Evolutionary conservation across 2,329 filamentous ascomycete species (phyloP), one percentile per base, ranked within the genome.

Genomic region (Penicillium rolfsii): DNA sequence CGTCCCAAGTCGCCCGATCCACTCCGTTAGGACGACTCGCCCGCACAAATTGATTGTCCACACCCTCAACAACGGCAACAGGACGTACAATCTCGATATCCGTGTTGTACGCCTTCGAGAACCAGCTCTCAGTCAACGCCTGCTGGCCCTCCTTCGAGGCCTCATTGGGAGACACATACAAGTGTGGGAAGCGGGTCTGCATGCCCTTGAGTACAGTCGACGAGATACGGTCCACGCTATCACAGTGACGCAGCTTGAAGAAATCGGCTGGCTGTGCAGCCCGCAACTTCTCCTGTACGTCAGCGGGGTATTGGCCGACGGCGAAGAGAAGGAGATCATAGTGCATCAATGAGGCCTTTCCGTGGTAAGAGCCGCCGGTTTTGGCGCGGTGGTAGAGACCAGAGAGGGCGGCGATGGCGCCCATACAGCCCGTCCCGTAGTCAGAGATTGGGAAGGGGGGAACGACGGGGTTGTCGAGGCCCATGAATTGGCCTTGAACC

Each of bases 351-450:
- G 86, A 88, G 0, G 83, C 85, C 55, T 83, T 85, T 52, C 87
- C 87, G 60, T 87, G 80, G 80, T 88, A 90, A 0, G 86, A 89
- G 1, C 89, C 89, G 19, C 89, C 89, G 12, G 77, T 73, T 8
- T 82, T 86, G 0, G 88, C 84, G 35, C 89, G 82, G 67, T 84
- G 82, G 67, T 86, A 87, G 8, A 91, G 79, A 0, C 87, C 89
- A 0, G 82, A 82, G 38, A 91, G 73, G 0, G 88, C 88, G 3
- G 88, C 86, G 65, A 89, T 87, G 48, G 87, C 86, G 3, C 88
- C 89, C 77, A 90, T 87, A 70, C 87, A 90, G 33, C 89, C 89
- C 0, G 89, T 91, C 41, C 88, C 88, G 67, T 91, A 91, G 75
- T 85, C 75, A 75, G 80, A 80, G 71, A 85, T 84, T 2, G 83